Evolutionary conservation across 257 asterid species (phyloP).

Genomic region (Solanum neorickii): DNA sequence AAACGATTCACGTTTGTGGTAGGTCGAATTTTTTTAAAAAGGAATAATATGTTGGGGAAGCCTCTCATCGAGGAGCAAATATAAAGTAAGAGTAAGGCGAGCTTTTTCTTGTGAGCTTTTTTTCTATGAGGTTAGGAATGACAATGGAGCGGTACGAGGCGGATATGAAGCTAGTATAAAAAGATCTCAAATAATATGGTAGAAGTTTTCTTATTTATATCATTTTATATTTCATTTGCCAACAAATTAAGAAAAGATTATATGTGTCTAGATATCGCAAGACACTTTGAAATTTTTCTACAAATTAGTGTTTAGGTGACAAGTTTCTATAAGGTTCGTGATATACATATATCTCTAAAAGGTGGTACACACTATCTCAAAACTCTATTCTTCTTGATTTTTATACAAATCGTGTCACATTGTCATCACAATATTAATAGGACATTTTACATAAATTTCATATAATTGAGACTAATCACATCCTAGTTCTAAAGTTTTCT

Average conservation of each 20-base stretch:
- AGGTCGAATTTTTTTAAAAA: background rate
- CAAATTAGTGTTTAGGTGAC: background rate
- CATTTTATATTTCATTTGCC: background rate
- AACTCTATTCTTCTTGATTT: background rate
- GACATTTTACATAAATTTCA: no score
- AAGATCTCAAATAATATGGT: background rate
- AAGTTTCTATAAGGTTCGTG: background rate
- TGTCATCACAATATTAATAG: background rate
- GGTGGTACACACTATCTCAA: no score
- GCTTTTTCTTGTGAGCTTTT: background rate
- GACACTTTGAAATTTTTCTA: background rate
- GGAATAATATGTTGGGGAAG: background rate
- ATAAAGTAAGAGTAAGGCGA: background rate
- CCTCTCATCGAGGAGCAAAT: background rate
- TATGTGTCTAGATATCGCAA: no score
- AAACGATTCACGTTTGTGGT: background rate
- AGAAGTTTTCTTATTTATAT: background rate
- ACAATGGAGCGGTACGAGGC: rapidly evolving
- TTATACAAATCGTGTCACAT: background rate
- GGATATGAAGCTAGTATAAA: background rate
- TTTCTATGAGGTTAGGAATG: background rate
- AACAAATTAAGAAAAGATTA: background rate
- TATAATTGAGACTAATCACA: background rate
- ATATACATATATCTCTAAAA: background rate
- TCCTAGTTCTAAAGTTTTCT: background rate